These are phyloP conservation scores for Orbilia brochopaga DNA, from an alignment of 2,329 filamentous ascomycete species.

Conservation along the genomic window DNA sequence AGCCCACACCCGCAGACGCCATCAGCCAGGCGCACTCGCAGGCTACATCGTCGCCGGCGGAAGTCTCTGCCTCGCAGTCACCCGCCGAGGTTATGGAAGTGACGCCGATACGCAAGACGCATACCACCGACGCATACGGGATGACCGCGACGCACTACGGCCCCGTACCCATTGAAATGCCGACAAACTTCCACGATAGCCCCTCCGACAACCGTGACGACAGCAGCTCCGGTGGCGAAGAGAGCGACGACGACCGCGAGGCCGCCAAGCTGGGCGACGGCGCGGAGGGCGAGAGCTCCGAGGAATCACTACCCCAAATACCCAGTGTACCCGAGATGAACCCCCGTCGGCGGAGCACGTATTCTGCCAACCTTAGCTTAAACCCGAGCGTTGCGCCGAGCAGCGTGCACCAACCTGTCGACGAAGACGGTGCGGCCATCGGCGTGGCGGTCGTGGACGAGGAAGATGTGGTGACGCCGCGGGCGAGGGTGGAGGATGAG, in stretches of 20 bases:
- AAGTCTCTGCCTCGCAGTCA: not conserved
- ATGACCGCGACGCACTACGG: conserved; percentile 43
- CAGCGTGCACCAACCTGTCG: not conserved
- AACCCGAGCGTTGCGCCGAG: not conserved
- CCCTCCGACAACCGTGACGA: not conserved
- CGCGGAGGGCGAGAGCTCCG: conserved; percentile 5
- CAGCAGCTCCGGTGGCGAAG: not conserved
- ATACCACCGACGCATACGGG: conserved; percentile 18
- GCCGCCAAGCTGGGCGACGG: conserved; percentile 1
- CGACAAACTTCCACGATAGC: conserved; percentile 31
- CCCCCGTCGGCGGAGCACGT: conserved; percentile 39
- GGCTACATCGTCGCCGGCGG: not conserved
- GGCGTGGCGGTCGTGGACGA: conserved; percentile 5
- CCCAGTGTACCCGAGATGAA: conserved; percentile 40
- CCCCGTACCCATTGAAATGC: conserved; percentile 45
- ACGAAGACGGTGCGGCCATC: not conserved
- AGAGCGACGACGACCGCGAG: not conserved
- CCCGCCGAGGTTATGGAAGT: conserved; percentile 11
- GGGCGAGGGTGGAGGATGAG: conserved; percentile 29
- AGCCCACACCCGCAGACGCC: conserved; percentile 1
- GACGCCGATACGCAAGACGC: conserved; percentile 30
- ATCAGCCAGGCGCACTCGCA: conserved; percentile 10
- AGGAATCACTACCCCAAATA: not conserved
- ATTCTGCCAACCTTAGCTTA: conserved; percentile 20
- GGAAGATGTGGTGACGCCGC: conserved; percentile 40